Base-by-base conservation (phyloP, 345 rosid genomes). In the Citropsis articulata region DNA sequence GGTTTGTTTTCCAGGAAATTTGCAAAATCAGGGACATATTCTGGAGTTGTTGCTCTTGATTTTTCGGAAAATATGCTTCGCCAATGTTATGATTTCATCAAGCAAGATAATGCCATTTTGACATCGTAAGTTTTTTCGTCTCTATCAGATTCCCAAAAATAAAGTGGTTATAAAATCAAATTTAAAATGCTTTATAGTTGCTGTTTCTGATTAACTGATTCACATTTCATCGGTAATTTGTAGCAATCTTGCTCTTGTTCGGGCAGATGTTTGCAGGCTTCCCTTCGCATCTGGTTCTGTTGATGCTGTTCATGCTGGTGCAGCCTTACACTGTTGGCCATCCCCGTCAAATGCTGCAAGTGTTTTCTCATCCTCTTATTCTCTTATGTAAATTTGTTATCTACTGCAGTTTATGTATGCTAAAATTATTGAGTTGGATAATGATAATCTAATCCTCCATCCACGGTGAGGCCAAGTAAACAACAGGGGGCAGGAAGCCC, bases 31-130 rank as follows among this genome's bases (percentile, higher is more conserved):
- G 89, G 88, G 45, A 82, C 83, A n/a, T 96, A 93, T 81, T 90
- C 97, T 4, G 85, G 84, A 68, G 99, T 92, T 63, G 71, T 96
- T 85, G 97, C 99, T 31, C 94, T 96, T 13, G 99, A 96, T 80
- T 96, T 89, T 80, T 96, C 99, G 16, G 97, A 96, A 84, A 96
- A 90, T 80, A 96, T 96, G 98, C 97, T 96, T 73, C 97, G 93
- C 53, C 98, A 96, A 79, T 88, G 97, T 77, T 90, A 88, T 77
- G 95, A 92, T 50, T 92, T 92, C 88, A 90, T 94, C 77, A 88
- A 90, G 73, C 86, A 87, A 56, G 98, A 96, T 48, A 70, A 56
- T 16, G 80, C 86, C 70, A 60, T 96, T 74, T 82, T 75, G 61
- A 72, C 72, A 1, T 45, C 75, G 93, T 89, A 83, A 81, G 86